Base-by-base conservation (phyloP, 2,329 filamentous ascomycete genomes). In the Apiospora marii region DNA sequence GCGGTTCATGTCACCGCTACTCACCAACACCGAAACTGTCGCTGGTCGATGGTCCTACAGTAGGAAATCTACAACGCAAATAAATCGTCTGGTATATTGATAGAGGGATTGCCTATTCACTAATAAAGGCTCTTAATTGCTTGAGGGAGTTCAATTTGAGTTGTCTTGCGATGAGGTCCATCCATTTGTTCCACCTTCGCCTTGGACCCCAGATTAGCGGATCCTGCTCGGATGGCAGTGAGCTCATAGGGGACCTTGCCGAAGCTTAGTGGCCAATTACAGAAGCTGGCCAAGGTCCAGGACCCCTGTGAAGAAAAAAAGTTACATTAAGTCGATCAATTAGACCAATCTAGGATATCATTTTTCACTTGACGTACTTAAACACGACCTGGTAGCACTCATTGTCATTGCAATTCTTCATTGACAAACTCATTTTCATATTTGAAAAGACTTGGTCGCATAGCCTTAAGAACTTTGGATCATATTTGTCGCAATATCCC, bases 231-330 rank as follows among this genome's bases (percentile, higher is more conserved):
- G 58, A 24, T n/a, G 34, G 58, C 58, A 64, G 58, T 64, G 58
- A 64, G 58, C 58, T 64, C 58, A 64, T 64, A 64, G 58, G 58
- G 58, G 58, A 64, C 58, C 58, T 64, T 64, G 34, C 58, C 22
- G 34, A n/a, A 64, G 19, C 30, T 41, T 64, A 41, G 30, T 64
- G 34, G 19, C 58, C 58, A 64, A 64, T 64, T 64, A 41, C 58
- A 64, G 58, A 4, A 41, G 34, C 34, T 22, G 58, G 58, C 19
- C 24, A 19, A 64, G 19, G 22, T 34, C 34, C 30, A 6, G 34
- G 34, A 64, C 19, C 58, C 58, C 58, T 64, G 58, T 24, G 58
- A 64, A 64, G 58, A 64, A 64, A 41, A 61, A 64, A 64, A 64
- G 34, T 37, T n/a, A 19, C 22, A 41, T n/a, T 24, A 64, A 24